phyloP scores from a whole-genome alignment of 129 eudicot genomes.

The Pulicaria dysenterica region DNA sequence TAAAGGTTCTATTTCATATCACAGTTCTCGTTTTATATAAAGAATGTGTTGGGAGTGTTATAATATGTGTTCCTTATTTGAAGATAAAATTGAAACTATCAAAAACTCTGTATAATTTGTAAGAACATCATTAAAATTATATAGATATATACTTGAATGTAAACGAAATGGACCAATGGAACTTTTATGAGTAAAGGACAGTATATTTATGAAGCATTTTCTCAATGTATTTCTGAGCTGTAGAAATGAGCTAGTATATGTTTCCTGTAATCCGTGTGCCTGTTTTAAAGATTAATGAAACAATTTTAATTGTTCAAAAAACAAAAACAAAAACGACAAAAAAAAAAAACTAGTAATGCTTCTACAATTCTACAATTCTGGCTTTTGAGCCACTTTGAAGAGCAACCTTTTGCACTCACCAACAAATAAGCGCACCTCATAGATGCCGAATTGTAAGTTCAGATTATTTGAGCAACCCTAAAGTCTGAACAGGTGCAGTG shows the following conservation, averaged over 20 bases:
- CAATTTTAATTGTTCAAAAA: too few species aligned
- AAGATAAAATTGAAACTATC: not conserved
- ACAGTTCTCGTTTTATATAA: not conserved
- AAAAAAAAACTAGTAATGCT: too few species aligned
- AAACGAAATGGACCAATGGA: constrained; percentile 14
- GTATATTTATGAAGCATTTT: not conserved
- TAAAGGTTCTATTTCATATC: constrained; percentile 11
- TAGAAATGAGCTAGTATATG: too few species aligned
- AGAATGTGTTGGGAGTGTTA: not conserved
- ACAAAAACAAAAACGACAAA: too few species aligned
- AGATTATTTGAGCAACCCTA: constrained; percentile 1
- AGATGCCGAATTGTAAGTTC: too few species aligned
- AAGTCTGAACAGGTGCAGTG: not conserved
- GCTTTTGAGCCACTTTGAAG: too few species aligned
- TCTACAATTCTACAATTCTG: too few species aligned
- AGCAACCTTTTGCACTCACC: too few species aligned
- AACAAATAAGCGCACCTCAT: too few species aligned
- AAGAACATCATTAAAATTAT: not conserved
- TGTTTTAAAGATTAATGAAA: too few species aligned
- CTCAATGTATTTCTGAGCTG: not conserved
- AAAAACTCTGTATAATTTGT: not conserved
- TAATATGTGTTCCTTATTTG: not conserved
- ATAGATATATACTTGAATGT: not conserved
- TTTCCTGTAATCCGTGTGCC: too few species aligned
- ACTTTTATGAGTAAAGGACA: constrained; percentile 6